Percentiles rank a stretch among this genome's conserved stretches.
Conservation (phyloP, 179 eudicot species). For the Beta lomatogona region DNA sequence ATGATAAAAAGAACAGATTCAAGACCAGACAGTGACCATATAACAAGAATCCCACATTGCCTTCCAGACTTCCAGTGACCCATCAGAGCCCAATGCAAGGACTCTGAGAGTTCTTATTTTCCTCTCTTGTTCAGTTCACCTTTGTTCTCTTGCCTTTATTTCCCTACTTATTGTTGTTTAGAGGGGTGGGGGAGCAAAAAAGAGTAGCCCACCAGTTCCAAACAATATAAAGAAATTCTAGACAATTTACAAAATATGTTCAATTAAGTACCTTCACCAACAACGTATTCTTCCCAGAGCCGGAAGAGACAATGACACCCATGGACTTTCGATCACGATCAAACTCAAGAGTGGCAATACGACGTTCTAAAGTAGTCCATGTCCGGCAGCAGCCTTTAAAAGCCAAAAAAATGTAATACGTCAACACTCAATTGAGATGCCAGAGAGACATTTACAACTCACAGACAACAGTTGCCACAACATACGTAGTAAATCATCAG, state of each 20-base stretch:
- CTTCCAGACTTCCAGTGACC: constrained; percentile 14
- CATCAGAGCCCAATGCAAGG: not conserved
- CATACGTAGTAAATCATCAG: constrained; percentile 57
- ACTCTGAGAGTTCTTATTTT: too few species aligned
- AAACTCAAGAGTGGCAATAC: constrained; percentile 93
- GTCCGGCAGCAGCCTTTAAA: constrained; percentile 61
- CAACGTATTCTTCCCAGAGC: constrained; percentile 63
- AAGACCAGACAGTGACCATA: not conserved
- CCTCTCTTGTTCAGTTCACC: not conserved
- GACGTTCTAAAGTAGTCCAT: constrained; percentile 58
- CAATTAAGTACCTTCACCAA: constrained; percentile 67
- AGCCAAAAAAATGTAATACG: constrained; percentile 8
- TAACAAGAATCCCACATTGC: not conserved
- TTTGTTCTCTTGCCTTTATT: not conserved
- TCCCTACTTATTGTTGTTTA: not conserved
- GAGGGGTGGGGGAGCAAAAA: too few species aligned
- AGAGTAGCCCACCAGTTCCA: not conserved
- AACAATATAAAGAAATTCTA: constrained; percentile 11
- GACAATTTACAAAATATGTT: constrained; percentile 7
- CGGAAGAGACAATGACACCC: constrained; percentile 80
- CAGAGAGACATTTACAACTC: not conserved
- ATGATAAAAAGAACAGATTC: not conserved
- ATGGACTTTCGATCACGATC: constrained; percentile 97
- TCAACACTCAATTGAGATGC: constrained; percentile 12
- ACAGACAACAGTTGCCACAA: constrained; percentile 8